Evolutionary conservation across 495 filamentous ascomycete genomes (phyloP), one percentile per base, ranked within the genome.

Genomic region (Lindgomyces ingoldianus): DNA sequence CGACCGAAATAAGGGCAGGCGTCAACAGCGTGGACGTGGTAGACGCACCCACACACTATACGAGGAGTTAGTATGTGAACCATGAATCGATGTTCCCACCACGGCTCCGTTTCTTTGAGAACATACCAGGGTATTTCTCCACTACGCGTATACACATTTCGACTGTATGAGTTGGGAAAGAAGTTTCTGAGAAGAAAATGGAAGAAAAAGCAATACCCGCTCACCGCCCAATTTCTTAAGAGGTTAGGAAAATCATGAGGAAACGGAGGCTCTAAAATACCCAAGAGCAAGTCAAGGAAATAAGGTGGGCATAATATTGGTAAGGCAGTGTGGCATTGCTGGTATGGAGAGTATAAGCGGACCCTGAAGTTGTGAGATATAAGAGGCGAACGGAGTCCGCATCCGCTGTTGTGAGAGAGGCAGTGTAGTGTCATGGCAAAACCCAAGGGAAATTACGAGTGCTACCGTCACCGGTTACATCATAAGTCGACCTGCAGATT

Each of bases 1-100:
- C 62, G 70, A 19, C 72, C 72, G 39, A 60, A 57, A 25, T 55
- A 48, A n/a, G 57, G 25, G 41, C 72, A 74, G 19, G 70, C 49
- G 36, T 74, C 70, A 29, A 74, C 68, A 44, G 57, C 64, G 56
- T 74, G 70, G 21, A 70, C 56, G 39, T 72, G 64, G 41, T 74
- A 74, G 3, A 59, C 61, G 57, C 72, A 74, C 4, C 67, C 70
- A 56, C 72, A 74, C 14, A 68, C 70, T n/a, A n/a, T n/a, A n/a
- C n/a, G n/a, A n/a, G n/a, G n/a, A n/a, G n/a, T n/a, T n/a, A n/a
- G n/a, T n/a, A n/a, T n/a, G n/a, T n/a, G n/a, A n/a, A n/a, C n/a
- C n/a, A n/a, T n/a, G n/a, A n/a, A n/a, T n/a, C n/a, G n/a, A n/a
- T n/a, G n/a, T n/a, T n/a, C n/a, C n/a, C n/a, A n/a, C n/a, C n/a